Evolutionary conservation across 139 green algal species (phyloP).

Genomic region (Chlamydomonas asymmetrica): DNA sequence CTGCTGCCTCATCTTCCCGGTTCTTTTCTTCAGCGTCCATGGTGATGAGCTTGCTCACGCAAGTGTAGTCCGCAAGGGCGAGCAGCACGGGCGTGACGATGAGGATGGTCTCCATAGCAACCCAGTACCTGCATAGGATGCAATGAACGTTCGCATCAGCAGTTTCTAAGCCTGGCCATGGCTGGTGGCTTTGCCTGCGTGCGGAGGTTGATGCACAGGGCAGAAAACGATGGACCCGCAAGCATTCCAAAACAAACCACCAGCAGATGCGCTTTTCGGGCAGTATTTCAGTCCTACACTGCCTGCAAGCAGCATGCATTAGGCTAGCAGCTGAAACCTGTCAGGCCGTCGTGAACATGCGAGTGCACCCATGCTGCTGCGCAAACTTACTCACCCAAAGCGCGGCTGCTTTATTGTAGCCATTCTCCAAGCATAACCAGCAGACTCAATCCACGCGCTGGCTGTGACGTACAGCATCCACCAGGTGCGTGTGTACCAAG

Average conservation of each 20-base stretch:
- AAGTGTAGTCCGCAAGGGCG: conserved; percentile 34
- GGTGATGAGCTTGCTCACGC: conserved; percentile 23
- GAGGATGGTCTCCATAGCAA: conserved; percentile 33
- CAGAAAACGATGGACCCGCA: too few species aligned
- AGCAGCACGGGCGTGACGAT: conserved; percentile 40
- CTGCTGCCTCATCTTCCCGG: too few species aligned
- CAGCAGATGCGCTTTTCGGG: too few species aligned
- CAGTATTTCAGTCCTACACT: too few species aligned
- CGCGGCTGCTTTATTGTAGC: background rate
- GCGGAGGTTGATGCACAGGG: background rate
- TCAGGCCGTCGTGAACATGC: background rate
- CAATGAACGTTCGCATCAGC: too few species aligned
- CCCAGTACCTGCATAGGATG: too few species aligned
- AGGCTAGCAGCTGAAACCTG: background rate
- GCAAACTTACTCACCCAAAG: background rate
- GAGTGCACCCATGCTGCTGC: background rate
- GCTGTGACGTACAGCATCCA: conserved; percentile 25
- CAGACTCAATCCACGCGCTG: conserved; percentile 16
- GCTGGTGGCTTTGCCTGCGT: too few species aligned
- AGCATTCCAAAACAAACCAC: too few species aligned
- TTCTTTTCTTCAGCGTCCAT: background rate
- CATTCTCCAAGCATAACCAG: conserved; percentile 16
- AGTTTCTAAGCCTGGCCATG: too few species aligned
- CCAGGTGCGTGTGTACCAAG: conserved; percentile 17
- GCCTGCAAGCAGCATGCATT: too few species aligned